A percentile compares a stretch with the other conserved stretches of the same genome.
Conservation (phyloP, 2,329 filamentous ascomycete species). For the Clonostachys byssicola region DNA sequence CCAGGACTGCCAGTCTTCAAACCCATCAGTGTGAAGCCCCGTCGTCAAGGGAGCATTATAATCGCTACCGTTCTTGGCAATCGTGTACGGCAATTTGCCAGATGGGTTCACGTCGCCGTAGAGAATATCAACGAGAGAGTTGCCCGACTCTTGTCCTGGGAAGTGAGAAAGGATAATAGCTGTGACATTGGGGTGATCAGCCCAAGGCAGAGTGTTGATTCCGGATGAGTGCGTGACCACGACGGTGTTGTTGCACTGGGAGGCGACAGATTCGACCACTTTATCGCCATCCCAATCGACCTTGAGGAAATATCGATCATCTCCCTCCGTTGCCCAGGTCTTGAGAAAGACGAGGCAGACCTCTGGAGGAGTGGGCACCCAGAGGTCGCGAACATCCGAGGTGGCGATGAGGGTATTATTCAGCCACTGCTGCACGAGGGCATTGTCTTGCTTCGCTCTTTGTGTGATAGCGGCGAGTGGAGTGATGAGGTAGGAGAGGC, state of each 20-base stretch:
- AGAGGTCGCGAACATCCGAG: constrained; percentile 36
- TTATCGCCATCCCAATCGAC: constrained; percentile 58
- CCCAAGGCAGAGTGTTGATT: constrained; percentile 63
- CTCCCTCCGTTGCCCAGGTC: constrained; percentile 62
- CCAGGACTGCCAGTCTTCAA: constrained; percentile 34
- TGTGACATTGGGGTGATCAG: constrained; percentile 62
- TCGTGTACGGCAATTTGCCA: constrained; percentile 69
- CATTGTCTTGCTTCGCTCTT: constrained; percentile 39
- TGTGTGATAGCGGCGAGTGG: constrained; percentile 33
- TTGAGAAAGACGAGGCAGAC: constrained; percentile 64
- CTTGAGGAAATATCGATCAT: constrained; percentile 47
- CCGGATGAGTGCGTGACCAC: constrained; percentile 69
- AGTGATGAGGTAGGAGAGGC: constrained; percentile 27
- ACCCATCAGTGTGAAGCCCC: constrained; percentile 24
- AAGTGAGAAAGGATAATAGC: constrained; percentile 66
- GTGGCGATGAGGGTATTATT: constrained; percentile 36
- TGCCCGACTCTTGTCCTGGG: constrained; percentile 67
- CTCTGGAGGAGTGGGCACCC: constrained; percentile 47
- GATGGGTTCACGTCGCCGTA: constrained; percentile 66
- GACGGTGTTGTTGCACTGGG: constrained; percentile 58
- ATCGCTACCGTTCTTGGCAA: constrained; percentile 50
- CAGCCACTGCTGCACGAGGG: constrained; percentile 39
- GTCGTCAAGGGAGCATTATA: constrained; percentile 35
- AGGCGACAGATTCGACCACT: constrained; percentile 58
- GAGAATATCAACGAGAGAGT: constrained; percentile 62